These are phyloP conservation scores for Quercus cerris DNA, from an alignment of 306 rosid species.

Conservation along the genomic window DNA sequence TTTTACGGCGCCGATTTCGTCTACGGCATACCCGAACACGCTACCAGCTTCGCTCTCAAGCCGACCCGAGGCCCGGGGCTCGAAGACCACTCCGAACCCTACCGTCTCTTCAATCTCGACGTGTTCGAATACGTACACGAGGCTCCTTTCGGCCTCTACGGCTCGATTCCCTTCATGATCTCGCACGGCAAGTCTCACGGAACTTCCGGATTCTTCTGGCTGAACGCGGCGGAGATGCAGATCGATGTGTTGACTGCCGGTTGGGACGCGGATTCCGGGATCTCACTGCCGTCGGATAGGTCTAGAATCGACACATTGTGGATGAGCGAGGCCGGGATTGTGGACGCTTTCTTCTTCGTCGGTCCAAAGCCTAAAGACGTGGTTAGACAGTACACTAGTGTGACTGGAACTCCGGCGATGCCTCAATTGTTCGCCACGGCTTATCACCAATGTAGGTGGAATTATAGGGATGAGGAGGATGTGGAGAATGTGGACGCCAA, in stretches of 20 bases:
- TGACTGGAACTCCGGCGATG: constrained; percentile 76
- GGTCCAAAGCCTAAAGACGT: constrained; percentile 92
- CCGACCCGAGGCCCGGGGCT: constrained; percentile 87
- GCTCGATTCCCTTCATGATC: constrained; percentile 89
- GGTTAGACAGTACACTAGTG: constrained; percentile 65
- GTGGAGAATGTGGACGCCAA: constrained; percentile 82
- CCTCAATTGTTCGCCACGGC: constrained; percentile 82
- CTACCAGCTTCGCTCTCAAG: constrained; percentile 63
- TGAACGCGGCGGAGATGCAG: constrained; percentile 98
- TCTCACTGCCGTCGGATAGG: constrained; percentile 63
- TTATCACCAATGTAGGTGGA: constrained; percentile 97
- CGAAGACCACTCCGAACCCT: constrained; percentile 75
- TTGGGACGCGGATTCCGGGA: constrained; percentile 76
- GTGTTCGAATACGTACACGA: constrained; percentile 85
- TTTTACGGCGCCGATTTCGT: constrained; percentile 77
- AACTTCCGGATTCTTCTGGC: constrained; percentile 82
- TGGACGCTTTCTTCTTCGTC: constrained; percentile 73
- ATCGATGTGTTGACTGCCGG: constrained; percentile 84
- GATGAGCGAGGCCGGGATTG: constrained; percentile 96
- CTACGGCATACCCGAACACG: constrained; percentile 92
- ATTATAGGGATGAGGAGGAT: constrained; percentile 93
- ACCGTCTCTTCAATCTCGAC: constrained; percentile 80
- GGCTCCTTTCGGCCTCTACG: constrained; percentile 86
- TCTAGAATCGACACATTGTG: constrained; percentile 74
- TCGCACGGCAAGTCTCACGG: constrained; percentile 78